Percentiles rank a stretch among this genome's conserved stretches.
Conservation (phyloP, 352 stramenopile genomes). For the Globisporangium radiosum region DNA sequence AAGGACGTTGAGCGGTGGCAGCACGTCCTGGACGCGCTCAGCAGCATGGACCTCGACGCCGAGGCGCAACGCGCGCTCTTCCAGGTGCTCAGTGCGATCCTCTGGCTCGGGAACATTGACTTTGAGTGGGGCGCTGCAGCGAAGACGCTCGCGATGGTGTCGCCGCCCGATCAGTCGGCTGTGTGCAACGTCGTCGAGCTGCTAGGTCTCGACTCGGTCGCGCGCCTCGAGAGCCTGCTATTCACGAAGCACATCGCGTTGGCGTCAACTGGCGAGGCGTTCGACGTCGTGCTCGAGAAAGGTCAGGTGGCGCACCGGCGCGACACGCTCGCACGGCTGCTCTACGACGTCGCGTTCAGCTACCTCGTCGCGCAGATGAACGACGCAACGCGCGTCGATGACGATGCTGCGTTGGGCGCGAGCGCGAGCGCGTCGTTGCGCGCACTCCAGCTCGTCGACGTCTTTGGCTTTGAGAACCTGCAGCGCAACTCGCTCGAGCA, state of each 20-base stretch:
- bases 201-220: slow-evolving; percentile 24
- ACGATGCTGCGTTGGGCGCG: slow-evolving; percentile 1
- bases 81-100: slow-evolving; percentile 49
- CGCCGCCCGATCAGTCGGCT: slow-evolving; percentile 12
- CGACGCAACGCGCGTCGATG: slow-evolving; percentile 23
- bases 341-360: slow-evolving; percentile 49
- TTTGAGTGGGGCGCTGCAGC: slow-evolving; percentile 23
- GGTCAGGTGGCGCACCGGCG: slow-evolving; percentile 37
- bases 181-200: slow-evolving; percentile 24
- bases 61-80: slow-evolving; percentile 49
- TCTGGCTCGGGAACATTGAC: slow-evolving; percentile 68
- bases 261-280: slow-evolving; percentile 39
- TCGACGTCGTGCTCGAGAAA: slow-evolving; percentile 43
- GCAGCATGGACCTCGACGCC: slow-evolving; percentile 28
- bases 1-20: slow-evolving; percentile 63
- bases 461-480: slow-evolving; percentile 78
- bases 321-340: slow-evolving; percentile 47
- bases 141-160: slow-evolving; percentile 25
- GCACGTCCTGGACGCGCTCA: slow-evolving; percentile 43
- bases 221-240: slow-evolving; percentile 32
- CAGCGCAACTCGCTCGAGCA: slow-evolving; percentile 64
- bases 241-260: slow-evolving; percentile 37
- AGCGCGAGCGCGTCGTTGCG: slow-evolving; percentile 8
- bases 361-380: slow-evolving; percentile 47
- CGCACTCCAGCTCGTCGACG: slow-evolving; percentile 51